A percentile compares a stretch with the other conserved stretches of the same genome.
phyloP scores from a whole-genome alignment of 163 green algal genomes.

The Coccomyxa subellipsoidea region DNA sequence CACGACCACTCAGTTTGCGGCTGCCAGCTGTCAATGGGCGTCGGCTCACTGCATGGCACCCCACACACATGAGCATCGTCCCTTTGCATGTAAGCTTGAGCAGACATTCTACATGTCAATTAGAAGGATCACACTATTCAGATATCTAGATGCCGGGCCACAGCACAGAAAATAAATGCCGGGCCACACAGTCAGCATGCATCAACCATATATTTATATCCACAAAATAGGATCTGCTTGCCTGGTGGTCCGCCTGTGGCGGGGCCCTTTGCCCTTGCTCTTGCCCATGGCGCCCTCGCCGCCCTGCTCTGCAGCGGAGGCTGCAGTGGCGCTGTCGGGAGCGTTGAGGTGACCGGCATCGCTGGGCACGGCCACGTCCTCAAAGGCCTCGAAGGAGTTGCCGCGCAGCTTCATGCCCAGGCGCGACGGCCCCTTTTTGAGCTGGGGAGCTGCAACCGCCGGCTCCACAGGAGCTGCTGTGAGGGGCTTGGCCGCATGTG shows the following conservation, averaged over 20 bases:
- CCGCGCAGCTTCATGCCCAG: neutral
- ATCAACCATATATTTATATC: neutral
- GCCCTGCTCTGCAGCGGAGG: neutral
- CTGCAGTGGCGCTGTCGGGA: neutral
- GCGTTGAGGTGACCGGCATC: neutral
- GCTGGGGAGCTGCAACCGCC: neutral
- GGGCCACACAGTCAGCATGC: neutral
- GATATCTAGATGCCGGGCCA: too few relatives aligned
- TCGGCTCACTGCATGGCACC: slow-evolving; percentile 9
- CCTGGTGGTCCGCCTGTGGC: neutral
- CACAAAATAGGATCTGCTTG: neutral
- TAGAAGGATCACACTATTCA: too few relatives aligned
- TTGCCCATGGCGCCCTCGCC: neutral
- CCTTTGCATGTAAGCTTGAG: neutral
- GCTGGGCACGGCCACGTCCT: neutral
- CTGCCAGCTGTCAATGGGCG: neutral
- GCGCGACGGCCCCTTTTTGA: neutral
- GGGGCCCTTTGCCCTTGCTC: neutral
- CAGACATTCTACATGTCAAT: too few relatives aligned
- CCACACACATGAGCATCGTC: neutral
- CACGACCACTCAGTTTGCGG: neutral
- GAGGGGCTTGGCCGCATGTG: neutral
- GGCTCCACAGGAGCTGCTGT: neutral
- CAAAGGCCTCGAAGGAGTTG: neutral
- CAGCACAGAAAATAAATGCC: too few relatives aligned